Evolutionary conservation across 345 rosid species (phyloP).

Genomic region (Murraya paniculata): DNA sequence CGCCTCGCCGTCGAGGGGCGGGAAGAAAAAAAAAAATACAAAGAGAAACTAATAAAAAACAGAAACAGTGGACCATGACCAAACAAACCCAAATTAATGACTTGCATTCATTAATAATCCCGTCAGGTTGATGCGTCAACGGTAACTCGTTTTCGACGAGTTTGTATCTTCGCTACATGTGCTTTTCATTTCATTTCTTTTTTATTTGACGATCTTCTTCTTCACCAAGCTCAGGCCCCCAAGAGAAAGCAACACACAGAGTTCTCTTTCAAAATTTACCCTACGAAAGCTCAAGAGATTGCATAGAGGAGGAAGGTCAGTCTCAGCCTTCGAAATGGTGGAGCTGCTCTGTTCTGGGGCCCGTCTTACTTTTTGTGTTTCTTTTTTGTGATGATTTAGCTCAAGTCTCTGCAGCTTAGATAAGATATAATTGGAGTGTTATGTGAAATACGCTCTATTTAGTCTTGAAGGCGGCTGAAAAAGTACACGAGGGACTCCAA

Average conservation of each 20-base stretch:
- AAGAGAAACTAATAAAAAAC: background rate
- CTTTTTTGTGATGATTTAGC: background rate
- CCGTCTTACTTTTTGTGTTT: background rate
- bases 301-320: background rate
- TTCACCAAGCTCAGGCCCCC: background rate
- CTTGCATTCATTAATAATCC: background rate
- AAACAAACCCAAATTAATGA: too few species aligned
- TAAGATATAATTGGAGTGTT: background rate
- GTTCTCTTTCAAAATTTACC: background rate
- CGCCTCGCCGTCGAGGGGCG: too few species aligned
- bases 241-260: too few species aligned
- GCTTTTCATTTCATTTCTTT: background rate
- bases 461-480: background rate
- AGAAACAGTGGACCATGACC: too few species aligned
- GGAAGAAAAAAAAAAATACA: background rate
- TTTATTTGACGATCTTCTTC: background rate
- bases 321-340: background rate
- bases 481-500: conserved; percentile 16
- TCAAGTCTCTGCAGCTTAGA: background rate
- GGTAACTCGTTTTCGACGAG: conserved; percentile 30
- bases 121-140: background rate
- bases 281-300: background rate
- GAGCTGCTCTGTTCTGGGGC: background rate
- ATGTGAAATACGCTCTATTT: background rate
- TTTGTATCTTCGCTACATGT: background rate